A percentile compares a stretch with the other conserved stretches of the same genome.
These are phyloP conservation scores for Cercospora zeina DNA, from an alignment of 2,329 filamentous ascomycete genomes.

Conservation along the genomic window DNA sequence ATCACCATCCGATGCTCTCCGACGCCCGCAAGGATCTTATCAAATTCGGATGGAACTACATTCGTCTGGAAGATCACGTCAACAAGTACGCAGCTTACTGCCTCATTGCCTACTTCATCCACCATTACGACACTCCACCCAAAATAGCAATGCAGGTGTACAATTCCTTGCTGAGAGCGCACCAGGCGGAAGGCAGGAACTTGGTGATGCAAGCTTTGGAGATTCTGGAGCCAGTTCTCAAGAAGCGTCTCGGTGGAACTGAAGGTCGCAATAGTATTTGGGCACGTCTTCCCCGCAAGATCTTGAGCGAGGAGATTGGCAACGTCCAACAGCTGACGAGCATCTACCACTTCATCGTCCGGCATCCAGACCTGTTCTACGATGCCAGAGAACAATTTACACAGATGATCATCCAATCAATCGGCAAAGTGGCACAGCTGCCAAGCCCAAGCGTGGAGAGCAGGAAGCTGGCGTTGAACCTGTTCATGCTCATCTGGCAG, in stretches of 20 bases:
- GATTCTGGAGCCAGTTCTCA: conserved; percentile 89
- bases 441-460: conserved; percentile 85
- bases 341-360: conserved; percentile 95
- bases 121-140: conserved; percentile 89
- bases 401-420: conserved; percentile 79
- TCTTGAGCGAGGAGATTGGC: conserved; percentile 88
- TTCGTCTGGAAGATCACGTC: conserved; percentile 95
- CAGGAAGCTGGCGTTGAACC: conserved; percentile 84
- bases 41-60: conserved; percentile 99
- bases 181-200: conserved; percentile 89
- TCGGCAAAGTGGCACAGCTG: conserved; percentile 82
- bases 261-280: conserved; percentile 77
- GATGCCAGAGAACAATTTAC: conserved; percentile 91
- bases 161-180: conserved; percentile 82
- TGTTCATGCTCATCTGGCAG: conserved; percentile 86
- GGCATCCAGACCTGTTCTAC: conserved; percentile 90
- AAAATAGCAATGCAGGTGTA: conserved; percentile 98
- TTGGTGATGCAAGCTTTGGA: conserved; percentile 93
- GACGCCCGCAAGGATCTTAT: conserved; percentile 97
- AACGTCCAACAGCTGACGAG: conserved; percentile 95
- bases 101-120: conserved; percentile 95
- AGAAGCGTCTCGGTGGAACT: conserved; percentile 73
- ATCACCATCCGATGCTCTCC: conserved; percentile 82
- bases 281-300: conserved; percentile 86
- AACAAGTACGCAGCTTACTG: conserved; percentile 99